Conservation (phyloP, 805 yeast genomes). For the Tetrapisispora nanseiensis region DNA sequence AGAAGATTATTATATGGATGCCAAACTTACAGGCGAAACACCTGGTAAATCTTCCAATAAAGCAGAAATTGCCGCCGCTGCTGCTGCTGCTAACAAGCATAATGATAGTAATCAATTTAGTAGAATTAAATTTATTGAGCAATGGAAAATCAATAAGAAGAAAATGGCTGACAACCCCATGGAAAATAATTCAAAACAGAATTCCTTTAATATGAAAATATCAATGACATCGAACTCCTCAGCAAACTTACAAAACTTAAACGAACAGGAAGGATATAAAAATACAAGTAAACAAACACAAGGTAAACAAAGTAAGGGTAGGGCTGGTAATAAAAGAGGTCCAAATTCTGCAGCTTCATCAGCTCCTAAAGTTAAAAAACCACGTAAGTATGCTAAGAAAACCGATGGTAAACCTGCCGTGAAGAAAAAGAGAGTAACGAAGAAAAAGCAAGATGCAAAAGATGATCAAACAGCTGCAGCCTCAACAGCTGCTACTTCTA, state of each 20-base stretch:
- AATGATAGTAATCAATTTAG: slow-evolving; percentile 55
- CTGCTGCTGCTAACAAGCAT: slow-evolving; percentile 29
- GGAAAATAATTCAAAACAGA: slow-evolving; percentile 17
- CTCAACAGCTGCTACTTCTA: not conserved
- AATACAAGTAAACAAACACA: slow-evolving; percentile 16
- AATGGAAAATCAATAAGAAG: slow-evolving; percentile 61
- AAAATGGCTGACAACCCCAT: slow-evolving; percentile 37
- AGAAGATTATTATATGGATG: slow-evolving; percentile 3
- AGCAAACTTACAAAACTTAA: slow-evolving; percentile 26
- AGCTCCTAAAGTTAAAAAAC: slow-evolving; percentile 24
- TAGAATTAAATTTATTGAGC: slow-evolving; percentile 82
- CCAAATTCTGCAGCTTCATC: slow-evolving; percentile 7
- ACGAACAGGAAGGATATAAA: slow-evolving; percentile 21
- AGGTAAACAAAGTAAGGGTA: slow-evolving; percentile 14
- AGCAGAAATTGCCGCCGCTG: slow-evolving; percentile 32
- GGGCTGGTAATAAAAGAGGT: slow-evolving; percentile 3
- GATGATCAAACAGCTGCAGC: not conserved
- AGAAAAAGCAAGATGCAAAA: slow-evolving; percentile 14
- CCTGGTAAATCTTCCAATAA: slow-evolving; percentile 27
- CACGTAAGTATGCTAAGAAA: slow-evolving; percentile 24
- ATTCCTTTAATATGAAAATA: slow-evolving; percentile 25
- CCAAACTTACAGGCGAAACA: not conserved
- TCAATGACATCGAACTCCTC: slow-evolving; percentile 25
- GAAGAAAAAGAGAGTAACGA: slow-evolving; percentile 22
- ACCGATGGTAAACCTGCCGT: slow-evolving; percentile 17